Percentiles rank a stretch among this genome's conserved stretches.
These are phyloP conservation scores for Botryobasidium botryosum DNA, from an alignment of 768 basidiomycete species.

Conservation along the genomic window DNA sequence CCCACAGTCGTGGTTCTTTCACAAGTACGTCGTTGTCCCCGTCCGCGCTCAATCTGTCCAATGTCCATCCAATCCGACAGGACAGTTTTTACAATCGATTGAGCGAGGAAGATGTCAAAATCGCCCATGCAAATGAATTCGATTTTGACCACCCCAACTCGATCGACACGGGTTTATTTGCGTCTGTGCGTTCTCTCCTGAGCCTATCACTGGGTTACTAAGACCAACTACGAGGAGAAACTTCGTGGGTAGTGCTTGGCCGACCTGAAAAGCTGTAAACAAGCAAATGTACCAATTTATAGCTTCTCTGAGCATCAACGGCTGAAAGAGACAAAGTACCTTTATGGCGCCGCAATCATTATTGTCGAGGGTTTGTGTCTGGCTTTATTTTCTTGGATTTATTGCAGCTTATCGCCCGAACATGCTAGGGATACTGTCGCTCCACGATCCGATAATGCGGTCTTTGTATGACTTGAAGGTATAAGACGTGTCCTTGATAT, in stretches of 20 bases:
- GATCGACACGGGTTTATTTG: conserved; percentile 22
- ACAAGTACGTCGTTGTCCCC: conserved; percentile 32
- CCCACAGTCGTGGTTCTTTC: conserved; percentile 84
- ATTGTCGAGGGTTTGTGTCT: conserved; percentile 35
- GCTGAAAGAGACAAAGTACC: conserved; percentile 58
- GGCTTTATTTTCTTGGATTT: conserved; percentile 9
- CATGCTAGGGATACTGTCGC: conserved; percentile 81
- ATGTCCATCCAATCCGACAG: too few relatives aligned
- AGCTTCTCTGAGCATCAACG: conserved; percentile 86
- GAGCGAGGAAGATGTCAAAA: conserved; percentile 54
- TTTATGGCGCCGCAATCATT: conserved; percentile 87
- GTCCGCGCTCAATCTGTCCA: too few relatives aligned
- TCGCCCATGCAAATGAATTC: conserved; percentile 66
- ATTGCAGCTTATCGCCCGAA: conserved; percentile 38
- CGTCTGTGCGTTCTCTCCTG: background rate
- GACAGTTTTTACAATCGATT: conserved; percentile 90
- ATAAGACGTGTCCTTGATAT: conserved; percentile 12
- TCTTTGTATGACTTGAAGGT: conserved; percentile 85
- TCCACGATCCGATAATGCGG: conserved; percentile 64
- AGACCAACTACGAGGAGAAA: too few relatives aligned
- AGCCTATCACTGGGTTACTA: background rate
- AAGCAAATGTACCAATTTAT: conserved; percentile 83
- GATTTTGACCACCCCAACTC: conserved; percentile 90
- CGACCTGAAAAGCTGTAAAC: conserved; percentile 72
- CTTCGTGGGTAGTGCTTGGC: conserved; percentile 56